Conservation (phyloP, 805 yeast genomes). For the Kodamaea jinghongensis region DNA sequence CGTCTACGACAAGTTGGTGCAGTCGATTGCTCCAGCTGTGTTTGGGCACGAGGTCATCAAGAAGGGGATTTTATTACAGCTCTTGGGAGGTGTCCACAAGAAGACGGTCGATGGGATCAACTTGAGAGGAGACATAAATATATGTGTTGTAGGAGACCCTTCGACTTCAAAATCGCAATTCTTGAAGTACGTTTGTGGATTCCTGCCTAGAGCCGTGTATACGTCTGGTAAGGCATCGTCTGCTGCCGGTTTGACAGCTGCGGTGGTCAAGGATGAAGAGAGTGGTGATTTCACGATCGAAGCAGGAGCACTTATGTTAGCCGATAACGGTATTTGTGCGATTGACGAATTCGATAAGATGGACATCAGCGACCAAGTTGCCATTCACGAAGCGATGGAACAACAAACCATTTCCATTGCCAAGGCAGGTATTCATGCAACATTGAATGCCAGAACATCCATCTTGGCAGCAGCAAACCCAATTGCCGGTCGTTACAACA, state of each 20-base stretch:
- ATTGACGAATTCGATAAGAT: conserved; percentile 98
- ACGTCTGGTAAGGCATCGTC: conserved; percentile 98
- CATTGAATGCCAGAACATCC: conserved; percentile 93
- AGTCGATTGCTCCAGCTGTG: conserved; percentile 92
- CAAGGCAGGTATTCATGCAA: conserved; percentile 98
- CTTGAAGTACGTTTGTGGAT: conserved; percentile 85
- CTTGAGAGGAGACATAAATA: conserved; percentile 93
- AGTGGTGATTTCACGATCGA: conserved; percentile 96
- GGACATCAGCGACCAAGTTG: conserved; percentile 95
- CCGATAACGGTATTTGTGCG: conserved; percentile 97
- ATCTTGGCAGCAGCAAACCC: conserved; percentile 99
- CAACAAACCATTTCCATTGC: conserved; percentile 98
- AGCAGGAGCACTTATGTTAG: conserved; percentile 98
- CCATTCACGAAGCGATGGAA: conserved; percentile 99
- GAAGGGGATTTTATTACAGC: conserved; percentile 84
- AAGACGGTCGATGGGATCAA: conserved; percentile 90
- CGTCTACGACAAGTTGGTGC: conserved; percentile 77
- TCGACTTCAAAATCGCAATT: conserved; percentile 97
- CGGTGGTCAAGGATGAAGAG: conserved; percentile 96
- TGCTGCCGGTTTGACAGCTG: conserved; percentile 98
- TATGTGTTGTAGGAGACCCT: conserved; percentile 97
- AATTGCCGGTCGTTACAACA: conserved; percentile 92
- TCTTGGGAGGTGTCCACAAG: conserved; percentile 95
- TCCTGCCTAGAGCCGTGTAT: conserved; percentile 91
- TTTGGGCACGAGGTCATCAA: conserved; percentile 94